phyloP scores from a whole-genome alignment of 257 asterid genomes.

The Echium plantagineum region DNA sequence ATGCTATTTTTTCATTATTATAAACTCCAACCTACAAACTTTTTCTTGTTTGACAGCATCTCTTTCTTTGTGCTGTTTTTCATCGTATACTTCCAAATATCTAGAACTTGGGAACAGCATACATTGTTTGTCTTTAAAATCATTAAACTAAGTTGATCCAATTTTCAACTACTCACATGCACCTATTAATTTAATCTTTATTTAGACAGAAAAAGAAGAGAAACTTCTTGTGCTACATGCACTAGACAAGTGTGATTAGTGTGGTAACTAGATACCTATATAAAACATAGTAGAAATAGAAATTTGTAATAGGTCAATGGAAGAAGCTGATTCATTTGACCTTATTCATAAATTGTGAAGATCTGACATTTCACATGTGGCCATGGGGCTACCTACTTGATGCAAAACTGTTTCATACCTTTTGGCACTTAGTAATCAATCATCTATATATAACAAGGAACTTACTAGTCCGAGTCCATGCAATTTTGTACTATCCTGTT shows the following conservation, averaged over 20 bases:
- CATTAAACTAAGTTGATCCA: no score
- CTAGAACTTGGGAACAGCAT: no score
- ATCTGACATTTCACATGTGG: conserved; percentile 35
- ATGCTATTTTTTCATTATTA: no score
- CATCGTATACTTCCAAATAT: no score
- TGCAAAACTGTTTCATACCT: conserved; percentile 11
- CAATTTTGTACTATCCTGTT: neutral
- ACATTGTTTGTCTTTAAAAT: no score
- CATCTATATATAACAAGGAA: conserved; percentile 5
- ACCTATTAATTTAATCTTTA: neutral
- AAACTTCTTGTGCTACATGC: conserved; percentile 1
- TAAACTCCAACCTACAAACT: no score
- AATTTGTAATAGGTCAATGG: conserved; percentile 19
- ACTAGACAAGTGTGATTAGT: neutral
- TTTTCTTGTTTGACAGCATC: no score
- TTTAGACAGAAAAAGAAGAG: conserved; percentile 1
- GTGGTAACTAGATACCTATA: no score
- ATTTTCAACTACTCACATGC: no score
- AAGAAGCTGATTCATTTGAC: conserved; percentile 7
- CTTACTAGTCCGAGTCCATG: conserved; percentile 11
- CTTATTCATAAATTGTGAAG: conserved; percentile 12
- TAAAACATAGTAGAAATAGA: neutral
- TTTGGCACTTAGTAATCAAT: conserved; percentile 28
- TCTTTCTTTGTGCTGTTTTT: no score
- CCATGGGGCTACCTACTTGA: conserved; percentile 16